These are phyloP conservation scores for Kitagawia praeruptora DNA, from an alignment of 129 eudicot genomes.

Conservation along the genomic window DNA sequence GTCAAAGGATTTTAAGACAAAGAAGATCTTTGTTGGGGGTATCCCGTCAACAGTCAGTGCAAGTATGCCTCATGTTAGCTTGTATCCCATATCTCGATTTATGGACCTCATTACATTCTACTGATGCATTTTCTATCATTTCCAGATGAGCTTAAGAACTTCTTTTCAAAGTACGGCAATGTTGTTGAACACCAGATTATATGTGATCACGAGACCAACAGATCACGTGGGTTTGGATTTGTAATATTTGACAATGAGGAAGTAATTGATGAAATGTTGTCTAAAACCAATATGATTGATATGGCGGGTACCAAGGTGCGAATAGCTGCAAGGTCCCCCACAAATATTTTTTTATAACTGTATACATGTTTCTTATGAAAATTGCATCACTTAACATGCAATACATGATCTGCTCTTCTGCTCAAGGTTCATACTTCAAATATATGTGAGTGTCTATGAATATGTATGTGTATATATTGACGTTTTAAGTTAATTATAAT, in stretches of 20 bases:
- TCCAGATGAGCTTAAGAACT: slow-evolving; percentile 30
- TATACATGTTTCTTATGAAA: neutral
- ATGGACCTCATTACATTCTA: neutral
- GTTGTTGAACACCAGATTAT: slow-evolving; percentile 35
- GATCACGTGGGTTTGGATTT: slow-evolving; percentile 37
- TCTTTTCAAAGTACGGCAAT: slow-evolving; percentile 28
- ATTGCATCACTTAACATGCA: neutral
- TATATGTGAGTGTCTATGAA: too few relatives aligned
- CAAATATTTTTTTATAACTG: neutral
- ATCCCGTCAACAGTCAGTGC: slow-evolving; percentile 23
- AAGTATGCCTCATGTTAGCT: slow-evolving; percentile 10
- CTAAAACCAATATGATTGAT: slow-evolving; percentile 32
- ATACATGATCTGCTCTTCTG: neutral
- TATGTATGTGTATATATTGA: too few relatives aligned
- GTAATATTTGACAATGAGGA: slow-evolving; percentile 29
- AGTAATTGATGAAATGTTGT: slow-evolving; percentile 29
- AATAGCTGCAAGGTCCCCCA: slow-evolving; percentile 1
- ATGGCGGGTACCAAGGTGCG: slow-evolving; percentile 39
- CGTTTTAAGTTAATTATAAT: too few relatives aligned
- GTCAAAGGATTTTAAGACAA: slow-evolving; percentile 33
- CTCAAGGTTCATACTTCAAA: too few relatives aligned
- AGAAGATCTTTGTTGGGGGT: slow-evolving; percentile 34
- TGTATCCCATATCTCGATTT: neutral
- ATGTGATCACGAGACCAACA: slow-evolving; percentile 28
- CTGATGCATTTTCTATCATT: neutral